phyloP scores from a whole-genome alignment of 2,329 filamentous ascomycete species.

The Colletotrichum incanum region DNA sequence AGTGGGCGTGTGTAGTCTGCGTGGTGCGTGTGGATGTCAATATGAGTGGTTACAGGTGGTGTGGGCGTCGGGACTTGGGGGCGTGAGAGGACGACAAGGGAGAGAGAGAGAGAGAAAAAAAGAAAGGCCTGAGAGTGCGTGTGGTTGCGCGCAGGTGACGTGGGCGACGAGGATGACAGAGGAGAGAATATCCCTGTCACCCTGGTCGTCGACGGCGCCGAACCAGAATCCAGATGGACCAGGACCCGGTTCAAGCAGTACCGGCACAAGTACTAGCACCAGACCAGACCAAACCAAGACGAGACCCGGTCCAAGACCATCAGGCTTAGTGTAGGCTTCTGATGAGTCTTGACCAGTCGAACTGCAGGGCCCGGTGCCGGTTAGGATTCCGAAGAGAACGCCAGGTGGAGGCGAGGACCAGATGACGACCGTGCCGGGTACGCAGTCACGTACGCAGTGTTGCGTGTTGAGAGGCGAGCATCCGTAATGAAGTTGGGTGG shows the following conservation, averaged over 20 bases:
- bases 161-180: constrained; percentile 39
- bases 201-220: constrained; percentile 22
- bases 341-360: neutral
- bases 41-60: neutral
- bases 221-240: constrained; percentile 19
- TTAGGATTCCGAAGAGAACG: constrained; percentile 14
- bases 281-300: constrained; percentile 19
- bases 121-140: constrained; percentile 21
- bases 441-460: neutral
- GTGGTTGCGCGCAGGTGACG: constrained; percentile 39
- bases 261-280: neutral
- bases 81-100: constrained; percentile 31
- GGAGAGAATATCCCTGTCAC: constrained; percentile 28
- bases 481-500: neutral
- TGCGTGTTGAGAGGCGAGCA: neutral
- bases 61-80: constrained; percentile 1
- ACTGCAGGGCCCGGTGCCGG: neutral
- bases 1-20: neutral
- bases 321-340: neutral
- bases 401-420: constrained; percentile 9
- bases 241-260: neutral
- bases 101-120: constrained; percentile 18
- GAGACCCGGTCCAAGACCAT: constrained; percentile 7
- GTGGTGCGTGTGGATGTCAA: neutral
- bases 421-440: neutral